A percentile compares a stretch with the other conserved stretches of the same genome.
Conservation (phyloP, 306 rosid species). For the Sphenostylis stenocarpa region DNA sequence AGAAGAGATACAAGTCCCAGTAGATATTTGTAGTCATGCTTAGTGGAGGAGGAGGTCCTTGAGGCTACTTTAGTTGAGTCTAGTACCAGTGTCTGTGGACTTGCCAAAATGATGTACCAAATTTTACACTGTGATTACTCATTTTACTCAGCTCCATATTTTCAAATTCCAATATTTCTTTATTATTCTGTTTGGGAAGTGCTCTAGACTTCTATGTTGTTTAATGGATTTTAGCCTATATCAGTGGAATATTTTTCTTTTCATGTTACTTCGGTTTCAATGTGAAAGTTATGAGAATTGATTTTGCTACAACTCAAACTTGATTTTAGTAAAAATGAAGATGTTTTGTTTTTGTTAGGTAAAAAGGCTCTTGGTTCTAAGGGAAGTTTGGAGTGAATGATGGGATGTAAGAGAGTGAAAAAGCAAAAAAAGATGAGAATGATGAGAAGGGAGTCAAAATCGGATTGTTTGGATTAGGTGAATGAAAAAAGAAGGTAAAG, state of each 20-base stretch:
- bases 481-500: too few relatives aligned
- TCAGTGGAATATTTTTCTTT: not conserved
- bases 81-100: slow-evolving; percentile 2
- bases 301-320: not conserved
- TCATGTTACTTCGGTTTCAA: not conserved
- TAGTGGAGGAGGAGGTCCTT: slow-evolving; percentile 1
- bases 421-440: too few relatives aligned
- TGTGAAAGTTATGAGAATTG: not conserved
- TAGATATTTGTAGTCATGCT: slow-evolving; percentile 36
- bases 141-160: slow-evolving; percentile 8
- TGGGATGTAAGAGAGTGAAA: too few relatives aligned
- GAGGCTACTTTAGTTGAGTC: slow-evolving; percentile 32
- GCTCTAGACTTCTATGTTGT: slow-evolving; percentile 15
- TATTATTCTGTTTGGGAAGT: slow-evolving; percentile 11
- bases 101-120: slow-evolving; percentile 4
- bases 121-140: not conserved
- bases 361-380: not conserved
- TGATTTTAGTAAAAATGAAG: not conserved
- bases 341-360: not conserved
- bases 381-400: too few relatives aligned
- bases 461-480: too few relatives aligned
- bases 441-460: too few relatives aligned
- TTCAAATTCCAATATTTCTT: slow-evolving; percentile 13
- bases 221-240: slow-evolving; percentile 8
- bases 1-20: slow-evolving; percentile 77